Base-by-base conservation (phyloP, 805 yeast genomes). In the Candida endomychidarum region DNA sequence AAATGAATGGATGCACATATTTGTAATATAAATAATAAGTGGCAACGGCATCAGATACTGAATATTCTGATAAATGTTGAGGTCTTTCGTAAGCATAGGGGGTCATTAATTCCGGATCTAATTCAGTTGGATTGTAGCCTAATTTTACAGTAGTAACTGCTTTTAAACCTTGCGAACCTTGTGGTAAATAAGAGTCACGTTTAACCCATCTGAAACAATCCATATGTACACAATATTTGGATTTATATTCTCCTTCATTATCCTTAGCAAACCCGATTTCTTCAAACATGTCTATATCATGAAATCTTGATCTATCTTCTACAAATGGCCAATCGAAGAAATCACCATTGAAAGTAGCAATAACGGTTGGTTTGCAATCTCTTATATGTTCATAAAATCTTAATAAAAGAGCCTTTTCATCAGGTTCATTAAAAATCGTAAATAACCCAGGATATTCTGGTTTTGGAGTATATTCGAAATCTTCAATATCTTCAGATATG, bases 241-340 rank as follows among this genome's bases (percentile, higher is more conserved):
- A 87, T 63, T 89, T 90, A 63, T 90, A 93, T 58, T 90, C 97
- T 29, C 88, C 96, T 53, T 88, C 96, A 28, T 74, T 65, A 57
- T 91, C 98, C 38, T 81, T 80, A 2, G 87, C 87, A 60, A 93
- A 93, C 2, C 99, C 99, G 53, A 91, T 91, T 58, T 91, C 97
- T 30, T 84, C 83, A 56, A 78, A 85, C 93, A 93, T 83, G 57
- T 85, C 83, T 48, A 93, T 60, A 11, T 86, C 96, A 59, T 93
- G 95, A 43, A 78, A 78, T 16, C 81, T 67, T 2, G 97, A 83
- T 57, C 99, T 73, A 10, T 86, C 83, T 50, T 90, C 98, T 2
- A 93, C 91, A 58, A 89, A 93, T 1, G 99, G 99, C 98, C 99
- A 93, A 70, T 93, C 99, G 65, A 93, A 93, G 57, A 90, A 91